Percentiles rank a stretch among this genome's conserved stretches.
Evolutionary conservation across 2,329 filamentous ascomycete species (phyloP).

Genomic region (Aspergillus sp.): DNA sequence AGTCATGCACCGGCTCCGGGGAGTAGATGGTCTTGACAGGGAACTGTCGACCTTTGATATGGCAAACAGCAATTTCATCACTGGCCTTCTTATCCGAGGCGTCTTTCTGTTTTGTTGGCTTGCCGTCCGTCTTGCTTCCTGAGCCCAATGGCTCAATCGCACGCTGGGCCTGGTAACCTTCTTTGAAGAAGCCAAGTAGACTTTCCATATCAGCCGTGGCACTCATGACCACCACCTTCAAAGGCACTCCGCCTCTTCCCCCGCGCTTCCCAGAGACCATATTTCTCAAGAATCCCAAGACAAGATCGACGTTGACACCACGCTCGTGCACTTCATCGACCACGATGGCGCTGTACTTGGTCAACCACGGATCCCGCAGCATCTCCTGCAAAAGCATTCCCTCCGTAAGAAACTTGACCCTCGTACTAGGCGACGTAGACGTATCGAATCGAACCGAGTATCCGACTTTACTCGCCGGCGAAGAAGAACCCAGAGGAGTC

Average conservation of each 20-base stretch:
- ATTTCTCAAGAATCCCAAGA: slow-evolving; percentile 83
- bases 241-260: slow-evolving; percentile 67
- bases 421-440: slow-evolving; percentile 74
- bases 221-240: slow-evolving; percentile 96
- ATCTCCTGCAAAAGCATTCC: slow-evolving; percentile 96
- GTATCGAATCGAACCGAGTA: slow-evolving; percentile 96
- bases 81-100: slow-evolving; percentile 11
- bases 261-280: slow-evolving; percentile 61
- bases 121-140: background rate
- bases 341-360: slow-evolving; percentile 83
- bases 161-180: slow-evolving; percentile 23
- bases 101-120: slow-evolving; percentile 7
- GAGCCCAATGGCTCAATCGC: background rate
- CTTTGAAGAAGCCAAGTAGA: slow-evolving; percentile 71
- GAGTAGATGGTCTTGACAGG: slow-evolving; percentile 79
- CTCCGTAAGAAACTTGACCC: slow-evolving; percentile 92
- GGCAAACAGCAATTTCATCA: slow-evolving; percentile 55
- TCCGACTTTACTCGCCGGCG: slow-evolving; percentile 68
- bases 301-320: slow-evolving; percentile 88
- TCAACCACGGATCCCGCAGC: slow-evolving; percentile 76
- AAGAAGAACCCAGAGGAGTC: slow-evolving; percentile 58
- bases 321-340: slow-evolving; percentile 98
- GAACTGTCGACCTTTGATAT: slow-evolving; percentile 83
- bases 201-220: slow-evolving; percentile 87
- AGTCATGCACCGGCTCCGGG: slow-evolving; percentile 70